These are phyloP conservation scores for Astrothelium subdiscretum DNA, from an alignment of 495 filamentous ascomycete species.

Conservation along the genomic window DNA sequence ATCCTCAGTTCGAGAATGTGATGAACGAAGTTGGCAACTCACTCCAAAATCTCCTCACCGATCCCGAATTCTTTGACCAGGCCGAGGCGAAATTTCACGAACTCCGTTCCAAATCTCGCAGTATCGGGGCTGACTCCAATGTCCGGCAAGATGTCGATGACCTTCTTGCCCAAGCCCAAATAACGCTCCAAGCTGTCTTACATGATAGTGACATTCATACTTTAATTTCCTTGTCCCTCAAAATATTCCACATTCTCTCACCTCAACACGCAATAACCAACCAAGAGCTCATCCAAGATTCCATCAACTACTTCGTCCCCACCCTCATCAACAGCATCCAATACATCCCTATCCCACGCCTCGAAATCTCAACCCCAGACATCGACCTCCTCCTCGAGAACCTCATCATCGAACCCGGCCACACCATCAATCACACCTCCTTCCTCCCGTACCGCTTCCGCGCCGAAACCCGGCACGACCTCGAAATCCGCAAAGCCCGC, in stretches of 20 bases:
- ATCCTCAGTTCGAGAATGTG: constrained; percentile 73
- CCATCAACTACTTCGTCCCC: constrained; percentile 68
- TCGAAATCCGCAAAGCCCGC: constrained; percentile 71
- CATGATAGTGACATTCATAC: constrained; percentile 59
- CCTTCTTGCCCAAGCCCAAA: constrained; percentile 55
- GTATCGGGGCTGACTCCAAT: constrained; percentile 49
- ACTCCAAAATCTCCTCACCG: constrained; percentile 70
- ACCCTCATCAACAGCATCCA: constrained; percentile 63
- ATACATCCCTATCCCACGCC: constrained; percentile 75
- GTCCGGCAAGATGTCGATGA: constrained; percentile 63
- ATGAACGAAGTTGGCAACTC: constrained; percentile 59
- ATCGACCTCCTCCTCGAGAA: constrained; percentile 83
- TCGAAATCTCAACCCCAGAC: constrained; percentile 72
- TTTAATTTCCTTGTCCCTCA: constrained; percentile 49
- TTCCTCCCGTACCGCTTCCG: constrained; percentile 80
- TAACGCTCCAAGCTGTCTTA: constrained; percentile 53
- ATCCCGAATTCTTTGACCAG: constrained; percentile 71
- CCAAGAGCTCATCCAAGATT: constrained; percentile 59
- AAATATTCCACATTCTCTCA: constrained; percentile 56
- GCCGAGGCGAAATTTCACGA: constrained; percentile 59
- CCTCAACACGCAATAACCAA: constrained; percentile 46
- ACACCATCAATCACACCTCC: constrained; percentile 70
- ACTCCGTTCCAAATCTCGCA: constrained; percentile 53
- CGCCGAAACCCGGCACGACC: constrained; percentile 70
- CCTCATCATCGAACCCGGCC: constrained; percentile 78